Evolutionary conservation across 2,329 filamentous ascomycete species (phyloP), one percentile per base, ranked within the genome.

Genomic region (Aspergillus oerlinghausenensis): DNA sequence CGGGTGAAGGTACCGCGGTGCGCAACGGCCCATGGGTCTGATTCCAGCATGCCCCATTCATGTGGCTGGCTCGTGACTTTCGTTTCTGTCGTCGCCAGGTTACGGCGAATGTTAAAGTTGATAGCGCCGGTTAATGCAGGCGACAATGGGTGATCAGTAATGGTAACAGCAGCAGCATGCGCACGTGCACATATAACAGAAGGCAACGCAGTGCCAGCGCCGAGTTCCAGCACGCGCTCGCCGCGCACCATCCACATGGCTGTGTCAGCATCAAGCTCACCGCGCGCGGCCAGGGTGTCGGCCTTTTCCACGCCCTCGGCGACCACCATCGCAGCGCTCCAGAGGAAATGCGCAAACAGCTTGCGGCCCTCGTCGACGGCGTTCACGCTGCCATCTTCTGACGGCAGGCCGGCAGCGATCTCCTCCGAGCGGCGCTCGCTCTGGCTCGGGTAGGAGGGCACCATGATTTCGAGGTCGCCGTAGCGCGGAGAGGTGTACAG

Each of bases 271-370:
- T 60, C 56, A 1, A 49, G 48, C 4, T 52, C 49, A 10, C 29
- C 29, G 10, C 29, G 29, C 5, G 32, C 32, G 54, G 52, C 51
- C 3, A 32, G 29, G n/a, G 49, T 56, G 45, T 67, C 63, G 10
- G 70, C 73, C 48, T 63, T 58, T 61, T 77, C 75, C 3, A 79
- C 65, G 1, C 70, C 70, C 60, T 77, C 75, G 4, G 76, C 75
- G 38, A 76, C 67, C 17, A 78, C 70, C 63, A 78, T 67, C 0
- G 66, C 74, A 1, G 82, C 79, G 65, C 83, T 84, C 83, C 83
- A 85, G 28, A 85, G 65, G 62, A 84, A 81, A 69, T 86, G 83
- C 35, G 82, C 82, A 70, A 84, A 85, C 35, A 85, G 77, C 52
- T 70, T 72, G 52, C 83, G 63, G 45, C 79, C 77, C 52, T 79